These are phyloP conservation scores for Fusarium chuoi DNA, from an alignment of 2,329 filamentous ascomycete genomes.

Conservation along the genomic window DNA sequence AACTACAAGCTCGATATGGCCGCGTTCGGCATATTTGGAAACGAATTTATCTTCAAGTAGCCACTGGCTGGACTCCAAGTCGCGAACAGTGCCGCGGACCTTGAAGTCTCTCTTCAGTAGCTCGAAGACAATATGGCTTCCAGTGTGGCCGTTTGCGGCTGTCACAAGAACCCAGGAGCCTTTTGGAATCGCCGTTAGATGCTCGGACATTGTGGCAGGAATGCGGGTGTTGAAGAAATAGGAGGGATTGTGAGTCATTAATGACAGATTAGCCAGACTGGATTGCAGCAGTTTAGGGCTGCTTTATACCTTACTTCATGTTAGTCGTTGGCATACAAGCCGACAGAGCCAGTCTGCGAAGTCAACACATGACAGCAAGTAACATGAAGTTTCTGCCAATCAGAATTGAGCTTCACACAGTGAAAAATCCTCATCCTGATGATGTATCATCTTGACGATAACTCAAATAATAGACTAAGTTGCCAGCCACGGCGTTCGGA, in stretches of 20 bases:
- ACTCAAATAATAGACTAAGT: neutral
- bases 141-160: constrained; percentile 29
- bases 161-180: constrained; percentile 34
- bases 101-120: constrained; percentile 30
- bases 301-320: neutral
- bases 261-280: rapidly evolving
- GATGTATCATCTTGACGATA: neutral
- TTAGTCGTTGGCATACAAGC: rapidly evolving
- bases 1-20: constrained; percentile 18
- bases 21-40: neutral
- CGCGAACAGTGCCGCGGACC: constrained; percentile 28
- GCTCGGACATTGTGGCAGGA: neutral
- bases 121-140: constrained; percentile 26
- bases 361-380: too few species aligned
- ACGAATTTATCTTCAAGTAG: constrained; percentile 14
- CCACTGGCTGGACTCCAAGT: constrained; percentile 21
- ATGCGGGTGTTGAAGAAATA: neutral
- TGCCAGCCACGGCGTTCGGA: rapidly evolving
- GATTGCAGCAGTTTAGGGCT: neutral
- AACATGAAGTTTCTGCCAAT: neutral
- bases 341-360: too few species aligned
- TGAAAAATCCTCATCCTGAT: neutral
- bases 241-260: rapidly evolving
- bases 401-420: rapidly evolving
- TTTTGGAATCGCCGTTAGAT: constrained; percentile 5